phyloP scores from a whole-genome alignment of 495 filamentous ascomycete genomes.

The Annulohypoxylon nitens region DNA sequence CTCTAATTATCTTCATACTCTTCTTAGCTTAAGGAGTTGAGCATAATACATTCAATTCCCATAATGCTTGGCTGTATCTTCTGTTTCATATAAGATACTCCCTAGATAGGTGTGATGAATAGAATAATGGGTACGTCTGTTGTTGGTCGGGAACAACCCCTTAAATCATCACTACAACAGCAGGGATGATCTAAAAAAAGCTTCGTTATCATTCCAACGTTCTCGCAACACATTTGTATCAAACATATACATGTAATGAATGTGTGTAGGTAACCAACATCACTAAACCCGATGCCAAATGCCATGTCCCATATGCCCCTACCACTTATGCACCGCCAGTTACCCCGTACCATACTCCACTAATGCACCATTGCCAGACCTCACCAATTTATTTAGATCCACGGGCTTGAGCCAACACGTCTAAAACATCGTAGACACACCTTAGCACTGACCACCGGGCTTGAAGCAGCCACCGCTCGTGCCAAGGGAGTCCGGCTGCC shows the following conservation, averaged over 20 bases:
- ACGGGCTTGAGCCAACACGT: background rate
- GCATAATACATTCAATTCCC: conserved; percentile 2
- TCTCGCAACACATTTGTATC: background rate
- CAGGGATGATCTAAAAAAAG: background rate
- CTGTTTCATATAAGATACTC: background rate
- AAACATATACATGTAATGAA: background rate
- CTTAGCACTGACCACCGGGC: background rate
- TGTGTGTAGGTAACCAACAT: background rate
- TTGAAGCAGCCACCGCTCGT: conserved; percentile 40
- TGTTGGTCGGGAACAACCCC: background rate
- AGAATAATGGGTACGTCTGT: background rate
- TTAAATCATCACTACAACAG: background rate
- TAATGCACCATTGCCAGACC: conserved; percentile 8
- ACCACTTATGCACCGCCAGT: background rate
- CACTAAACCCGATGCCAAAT: background rate
- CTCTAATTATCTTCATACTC: background rate
- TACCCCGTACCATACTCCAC: background rate
- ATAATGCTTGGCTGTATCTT: no score
- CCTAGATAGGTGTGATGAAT: background rate
- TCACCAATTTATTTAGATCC: background rate
- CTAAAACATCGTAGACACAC: background rate
- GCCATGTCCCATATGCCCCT: background rate
- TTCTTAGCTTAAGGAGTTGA: background rate
- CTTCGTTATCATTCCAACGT: background rate
- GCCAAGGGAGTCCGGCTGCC: conserved; percentile 23